Base-by-base conservation (phyloP, 371 early-diverging fungal species). In the Syncephalis fuscata region DNA sequence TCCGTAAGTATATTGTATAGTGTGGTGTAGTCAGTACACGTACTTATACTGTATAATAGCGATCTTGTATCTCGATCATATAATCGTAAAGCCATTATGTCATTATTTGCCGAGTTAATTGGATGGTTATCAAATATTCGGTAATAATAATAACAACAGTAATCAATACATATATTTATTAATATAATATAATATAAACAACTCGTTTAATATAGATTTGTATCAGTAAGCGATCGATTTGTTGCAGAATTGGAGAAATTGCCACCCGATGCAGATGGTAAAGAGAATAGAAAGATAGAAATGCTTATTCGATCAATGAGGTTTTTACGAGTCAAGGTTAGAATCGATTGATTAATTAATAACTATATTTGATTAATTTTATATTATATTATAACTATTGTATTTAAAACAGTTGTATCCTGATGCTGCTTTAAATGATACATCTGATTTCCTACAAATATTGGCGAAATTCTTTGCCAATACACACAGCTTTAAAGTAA, bases 211-310 rank as follows among this genome's bases (percentile, higher is more conserved):
- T 15, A 8, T 19, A 71, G 80, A 44, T 95, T 96, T 63, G 78
- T 84, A 0, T 85, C 92, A 9, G 89, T 94, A 50, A 88, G 88
- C 51, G 94, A 92, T 57, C 76, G 90, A 23, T 94, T 91, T 48
- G 82, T 92, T 39, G 81, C 86, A 4, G 88, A 89, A 61, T 61
- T 90, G 21, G 85, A 83, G 54, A 77, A 79, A 55, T 58, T 56
- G 20, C 73, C 76, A 46, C 62, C 66, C 52, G 58, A 63, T 51
- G 66, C 55, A 43, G 69, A 52, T 40, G 62, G 59, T 60, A 68
- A 79, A 48, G 93, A 94, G 49, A 67, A 73, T 46, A 83, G 85
- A 49, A 32, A 32, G 32, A 73, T 86, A 51, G 91, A 89, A 32
- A 67, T 89, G 64, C 59, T 92, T 15, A 85, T 95, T 50, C 75